Evolutionary conservation across 169 alveolate species (phyloP), one percentile per base, ranked within the genome.

Genomic region (Plasmodium blacklocki): DNA sequence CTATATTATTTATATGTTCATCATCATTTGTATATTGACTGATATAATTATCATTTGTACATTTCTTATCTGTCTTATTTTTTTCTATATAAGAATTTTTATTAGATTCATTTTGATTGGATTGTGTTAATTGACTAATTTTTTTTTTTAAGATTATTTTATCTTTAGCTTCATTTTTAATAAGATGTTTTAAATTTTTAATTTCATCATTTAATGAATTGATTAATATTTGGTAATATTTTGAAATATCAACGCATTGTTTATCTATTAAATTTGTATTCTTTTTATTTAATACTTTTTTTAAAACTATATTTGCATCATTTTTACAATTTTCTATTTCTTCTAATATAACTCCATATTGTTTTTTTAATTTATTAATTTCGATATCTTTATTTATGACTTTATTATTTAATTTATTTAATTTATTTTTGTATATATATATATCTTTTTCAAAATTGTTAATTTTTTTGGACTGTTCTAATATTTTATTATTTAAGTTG

Each of bases 241-340:
- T 83, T 0, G 91, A 54, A 6, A 83, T 60, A 26, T 83, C 91
- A 18, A 54, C 15, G 19, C 85, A 83, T 43, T 83, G 91, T 45
- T 70, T 83, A 45, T 83, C 91, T 2, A 83, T 59, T 32, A 83
- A 60, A 62, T 70, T 83, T 5, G 32, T 67, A 62, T 70, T 32
- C 8, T 83, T 83, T 39, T 83, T 83, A 63, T 83, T 83, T 73
- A 83, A 62, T 11, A 83, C 66, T 60, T 83, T 43, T 62, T 63
- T 83, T 45, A 83, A 5, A 39, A 72, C 52, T 49, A 21, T 47
- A 11, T 70, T 68, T 1, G 91, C 91, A 54, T 83, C 91, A 23
- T 67, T 72, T 68, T 83, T 83, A 49, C 91, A 83, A 23, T 54
- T 83, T 15, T 83, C 91, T 56, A 68, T 59, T 68, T 83, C 91